phyloP scores from a whole-genome alignment of 345 rosid species.

The Eucalyptus erythrocorys region DNA sequence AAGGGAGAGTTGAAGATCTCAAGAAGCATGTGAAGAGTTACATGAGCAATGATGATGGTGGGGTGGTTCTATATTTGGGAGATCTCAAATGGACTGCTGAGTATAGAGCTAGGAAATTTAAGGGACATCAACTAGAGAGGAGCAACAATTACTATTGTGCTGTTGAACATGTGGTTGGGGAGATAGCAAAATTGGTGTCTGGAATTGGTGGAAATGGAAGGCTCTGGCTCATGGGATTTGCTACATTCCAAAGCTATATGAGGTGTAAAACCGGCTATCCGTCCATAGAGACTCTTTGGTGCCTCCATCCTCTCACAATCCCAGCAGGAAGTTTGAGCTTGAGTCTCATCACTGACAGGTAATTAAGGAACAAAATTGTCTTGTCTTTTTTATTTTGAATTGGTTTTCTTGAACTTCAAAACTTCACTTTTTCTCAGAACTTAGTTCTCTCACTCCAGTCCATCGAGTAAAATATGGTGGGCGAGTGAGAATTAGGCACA shows the following conservation, averaged over 20 bases:
- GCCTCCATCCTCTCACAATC: slow-evolving; percentile 58
- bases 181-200: slow-evolving; percentile 50
- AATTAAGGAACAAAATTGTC: background rate
- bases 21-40: slow-evolving; percentile 26
- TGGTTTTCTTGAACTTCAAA: background rate
- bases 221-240: slow-evolving; percentile 73
- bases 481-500: background rate
- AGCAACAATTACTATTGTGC: slow-evolving; percentile 14
- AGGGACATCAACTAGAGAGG: slow-evolving; percentile 4
- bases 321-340: slow-evolving; percentile 68
- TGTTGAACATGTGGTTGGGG: slow-evolving; percentile 64
- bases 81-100: slow-evolving; percentile 69
- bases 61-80: slow-evolving; percentile 57
- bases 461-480: background rate
- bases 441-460: background rate
- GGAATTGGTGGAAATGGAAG: slow-evolving; percentile 39
- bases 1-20: slow-evolving; percentile 47
- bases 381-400: background rate
- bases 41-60: background rate
- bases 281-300: slow-evolving; percentile 54
- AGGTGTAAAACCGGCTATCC: slow-evolving; percentile 67
- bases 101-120: slow-evolving; percentile 23
- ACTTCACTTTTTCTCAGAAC: background rate
- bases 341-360: slow-evolving; percentile 80
- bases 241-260: slow-evolving; percentile 76